A percentile compares a stretch with the other conserved stretches of the same genome.
Conservation (phyloP, 2,329 filamentous ascomycete genomes). For the Parascedosporium putredinis region DNA sequence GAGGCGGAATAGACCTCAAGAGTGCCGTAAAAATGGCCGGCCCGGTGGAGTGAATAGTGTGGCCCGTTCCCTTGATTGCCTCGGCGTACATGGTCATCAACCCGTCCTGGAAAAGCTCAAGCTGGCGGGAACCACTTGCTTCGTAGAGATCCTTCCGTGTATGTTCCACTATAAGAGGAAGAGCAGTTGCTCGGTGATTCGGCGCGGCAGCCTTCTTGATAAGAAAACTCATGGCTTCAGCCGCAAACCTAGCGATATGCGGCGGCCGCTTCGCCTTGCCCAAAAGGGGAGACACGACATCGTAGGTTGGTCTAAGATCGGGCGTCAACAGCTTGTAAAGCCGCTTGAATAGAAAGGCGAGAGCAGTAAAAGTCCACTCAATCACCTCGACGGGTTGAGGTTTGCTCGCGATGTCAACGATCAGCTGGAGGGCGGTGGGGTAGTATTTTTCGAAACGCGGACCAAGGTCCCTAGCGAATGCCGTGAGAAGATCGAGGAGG, state of each 20-base stretch:
- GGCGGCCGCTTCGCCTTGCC: slow-evolving; percentile 73
- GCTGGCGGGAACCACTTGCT: slow-evolving; percentile 42
- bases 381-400: slow-evolving; percentile 78
- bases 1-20: slow-evolving; percentile 37
- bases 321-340: slow-evolving; percentile 78
- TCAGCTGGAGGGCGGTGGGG: slow-evolving; percentile 58
- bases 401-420: slow-evolving; percentile 68
- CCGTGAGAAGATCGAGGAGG: slow-evolving; percentile 75
- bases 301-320: slow-evolving; percentile 74
- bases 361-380: slow-evolving; percentile 90
- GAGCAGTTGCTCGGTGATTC: slow-evolving; percentile 62
- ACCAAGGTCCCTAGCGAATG: slow-evolving; percentile 90
- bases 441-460: slow-evolving; percentile 84
- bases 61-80: slow-evolving; percentile 55
- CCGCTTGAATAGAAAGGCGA: slow-evolving; percentile 97
- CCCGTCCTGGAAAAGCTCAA: slow-evolving; percentile 68
- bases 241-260: slow-evolving; percentile 84
- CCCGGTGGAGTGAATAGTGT: slow-evolving; percentile 49
- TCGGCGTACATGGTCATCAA: slow-evolving; percentile 89
- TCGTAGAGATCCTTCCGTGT: slow-evolving; percentile 57
- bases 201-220: slow-evolving; percentile 76
- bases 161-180: slow-evolving; percentile 62
- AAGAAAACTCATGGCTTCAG: slow-evolving; percentile 89
- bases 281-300: slow-evolving; percentile 72
- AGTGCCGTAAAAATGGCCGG: slow-evolving; percentile 41